Conservation (phyloP, 2,329 filamentous ascomycete species). For the Epichloe coenophiala region DNA sequence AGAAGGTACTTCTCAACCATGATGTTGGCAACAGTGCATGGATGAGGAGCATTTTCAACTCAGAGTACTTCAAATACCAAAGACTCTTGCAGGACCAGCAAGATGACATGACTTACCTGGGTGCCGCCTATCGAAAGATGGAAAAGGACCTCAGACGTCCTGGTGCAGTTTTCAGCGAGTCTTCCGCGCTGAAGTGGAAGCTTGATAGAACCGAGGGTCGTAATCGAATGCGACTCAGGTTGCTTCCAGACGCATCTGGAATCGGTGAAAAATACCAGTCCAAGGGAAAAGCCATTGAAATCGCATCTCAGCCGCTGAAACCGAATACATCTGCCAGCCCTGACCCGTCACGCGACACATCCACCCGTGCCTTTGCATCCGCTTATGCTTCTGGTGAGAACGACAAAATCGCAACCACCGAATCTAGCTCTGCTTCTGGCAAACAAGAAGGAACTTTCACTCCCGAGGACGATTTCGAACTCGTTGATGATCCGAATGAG, state of each 20-base stretch:
- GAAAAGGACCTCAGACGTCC: constrained; percentile 65
- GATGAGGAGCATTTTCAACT: constrained; percentile 90
- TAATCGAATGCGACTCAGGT: constrained; percentile 82
- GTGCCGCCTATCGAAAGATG: constrained; percentile 63
- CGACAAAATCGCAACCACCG: constrained; percentile 8
- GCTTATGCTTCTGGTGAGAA: constrained; percentile 10
- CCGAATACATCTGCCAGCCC: constrained; percentile 16
- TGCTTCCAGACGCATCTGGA: constrained; percentile 62
- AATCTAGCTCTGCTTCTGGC: constrained; percentile 12
- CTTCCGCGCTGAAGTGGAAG: constrained; percentile 62
- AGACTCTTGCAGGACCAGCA: constrained; percentile 83
- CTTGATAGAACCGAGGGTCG: constrained; percentile 90
- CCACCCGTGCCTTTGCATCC: constrained; percentile 8
- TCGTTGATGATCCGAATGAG: constrained; percentile 86
- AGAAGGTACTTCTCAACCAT: constrained; percentile 66
- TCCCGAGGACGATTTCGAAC: constrained; percentile 84
- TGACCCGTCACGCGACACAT: constrained; percentile 9
- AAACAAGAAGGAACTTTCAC: constrained; percentile 12
- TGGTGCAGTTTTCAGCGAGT: constrained; percentile 64
- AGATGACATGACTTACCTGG: constrained; percentile 70
- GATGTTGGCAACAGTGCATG: constrained; percentile 78
- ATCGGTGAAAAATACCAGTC: constrained; percentile 68
- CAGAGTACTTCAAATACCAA: constrained; percentile 86
- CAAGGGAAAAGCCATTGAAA: constrained; percentile 52
- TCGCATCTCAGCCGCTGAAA: constrained; percentile 22